Conservation (phyloP, 495 filamentous ascomycete species). For the Rostrohypoxylon terebratum region DNA sequence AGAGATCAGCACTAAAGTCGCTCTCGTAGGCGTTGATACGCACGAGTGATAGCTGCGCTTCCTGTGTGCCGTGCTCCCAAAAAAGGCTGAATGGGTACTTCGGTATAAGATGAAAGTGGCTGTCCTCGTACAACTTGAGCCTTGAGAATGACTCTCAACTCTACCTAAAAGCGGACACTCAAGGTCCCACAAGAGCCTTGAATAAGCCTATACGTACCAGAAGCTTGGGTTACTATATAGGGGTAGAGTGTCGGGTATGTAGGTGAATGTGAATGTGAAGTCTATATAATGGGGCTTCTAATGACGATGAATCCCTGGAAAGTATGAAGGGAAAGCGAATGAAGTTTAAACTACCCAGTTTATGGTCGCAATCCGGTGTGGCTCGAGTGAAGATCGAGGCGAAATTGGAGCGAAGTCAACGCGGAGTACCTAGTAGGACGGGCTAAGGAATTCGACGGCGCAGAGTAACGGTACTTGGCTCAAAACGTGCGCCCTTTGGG, state of each 20-base stretch:
- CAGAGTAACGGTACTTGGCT: slow-evolving; percentile 23
- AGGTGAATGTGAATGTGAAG: slow-evolving; percentile 1
- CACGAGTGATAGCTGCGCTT: slow-evolving; percentile 19
- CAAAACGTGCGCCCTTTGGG: slow-evolving; percentile 6
- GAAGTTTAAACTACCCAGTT: slow-evolving; percentile 15
- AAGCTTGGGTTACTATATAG: slow-evolving; percentile 1
- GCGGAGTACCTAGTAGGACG: slow-evolving; percentile 32
- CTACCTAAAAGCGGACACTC: slow-evolving; percentile 8
- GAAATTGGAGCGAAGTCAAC: slow-evolving; percentile 6
- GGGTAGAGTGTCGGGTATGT: slow-evolving; percentile 17
- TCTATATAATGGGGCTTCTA: slow-evolving; percentile 19
- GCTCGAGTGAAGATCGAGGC: slow-evolving; percentile 15
- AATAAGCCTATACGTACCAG: slow-evolving; percentile 5
- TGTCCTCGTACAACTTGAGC: slow-evolving; percentile 30
- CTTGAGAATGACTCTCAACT: slow-evolving; percentile 11
- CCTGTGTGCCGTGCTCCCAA: slow-evolving; percentile 3
- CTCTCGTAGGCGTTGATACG: slow-evolving; percentile 15
- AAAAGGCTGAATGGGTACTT: slow-evolving; percentile 11
- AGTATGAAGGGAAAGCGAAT: slow-evolving; percentile 9
- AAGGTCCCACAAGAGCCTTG: slow-evolving; percentile 24
- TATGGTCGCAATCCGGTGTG: slow-evolving; percentile 15
- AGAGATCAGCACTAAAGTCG: neutral
- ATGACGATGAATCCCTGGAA: slow-evolving; percentile 13
- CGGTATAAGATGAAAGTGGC: slow-evolving; percentile 24
- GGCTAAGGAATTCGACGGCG: slow-evolving; percentile 22